A percentile compares a stretch with the other conserved stretches of the same genome.
phyloP scores from a whole-genome alignment of 164 flowering plant species.

The Vitis labrusca region DNA sequence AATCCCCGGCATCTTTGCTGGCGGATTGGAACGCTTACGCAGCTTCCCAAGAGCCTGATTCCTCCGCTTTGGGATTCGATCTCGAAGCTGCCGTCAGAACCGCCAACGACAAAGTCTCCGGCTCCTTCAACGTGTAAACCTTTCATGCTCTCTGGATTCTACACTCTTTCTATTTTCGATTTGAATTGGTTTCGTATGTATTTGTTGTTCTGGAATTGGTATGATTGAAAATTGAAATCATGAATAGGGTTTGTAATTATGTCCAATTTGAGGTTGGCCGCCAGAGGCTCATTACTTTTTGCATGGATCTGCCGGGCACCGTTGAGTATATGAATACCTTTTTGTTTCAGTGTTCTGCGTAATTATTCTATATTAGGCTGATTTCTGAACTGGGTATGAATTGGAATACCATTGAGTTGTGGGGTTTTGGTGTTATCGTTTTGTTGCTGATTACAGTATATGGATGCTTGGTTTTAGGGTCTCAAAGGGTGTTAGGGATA shows the following conservation, averaged over 20 bases:
- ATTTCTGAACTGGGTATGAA: not conserved
- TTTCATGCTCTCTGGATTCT: not conserved
- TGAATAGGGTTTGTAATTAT: too few relatives aligned
- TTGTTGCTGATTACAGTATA: not conserved
- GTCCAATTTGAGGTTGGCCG: too few relatives aligned
- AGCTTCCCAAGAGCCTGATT: slow-evolving; percentile 37
- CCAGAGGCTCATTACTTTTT: too few relatives aligned
- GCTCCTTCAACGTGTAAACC: slow-evolving; percentile 80
- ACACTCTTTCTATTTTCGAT: not conserved
- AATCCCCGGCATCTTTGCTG: slow-evolving; percentile 58
- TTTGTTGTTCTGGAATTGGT: too few relatives aligned
- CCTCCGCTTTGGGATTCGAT: slow-evolving; percentile 58
- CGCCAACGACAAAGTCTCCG: slow-evolving; percentile 85
- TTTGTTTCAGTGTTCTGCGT: too few relatives aligned
- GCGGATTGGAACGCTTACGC: slow-evolving; percentile 94
- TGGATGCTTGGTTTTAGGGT: slow-evolving; percentile 39
- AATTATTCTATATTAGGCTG: not conserved
- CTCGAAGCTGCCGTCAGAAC: slow-evolving; percentile 80
- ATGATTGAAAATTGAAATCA: too few relatives aligned
- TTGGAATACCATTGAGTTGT: not conserved
- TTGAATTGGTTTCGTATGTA: too few relatives aligned
- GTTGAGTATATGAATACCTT: too few relatives aligned
- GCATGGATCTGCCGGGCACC: too few relatives aligned
- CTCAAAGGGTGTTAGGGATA: slow-evolving; percentile 65
- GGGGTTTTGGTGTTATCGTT: not conserved